Evolutionary conservation across 2,329 filamentous ascomycete species (phyloP).

Genomic region (Sclerotinia glacialis): DNA sequence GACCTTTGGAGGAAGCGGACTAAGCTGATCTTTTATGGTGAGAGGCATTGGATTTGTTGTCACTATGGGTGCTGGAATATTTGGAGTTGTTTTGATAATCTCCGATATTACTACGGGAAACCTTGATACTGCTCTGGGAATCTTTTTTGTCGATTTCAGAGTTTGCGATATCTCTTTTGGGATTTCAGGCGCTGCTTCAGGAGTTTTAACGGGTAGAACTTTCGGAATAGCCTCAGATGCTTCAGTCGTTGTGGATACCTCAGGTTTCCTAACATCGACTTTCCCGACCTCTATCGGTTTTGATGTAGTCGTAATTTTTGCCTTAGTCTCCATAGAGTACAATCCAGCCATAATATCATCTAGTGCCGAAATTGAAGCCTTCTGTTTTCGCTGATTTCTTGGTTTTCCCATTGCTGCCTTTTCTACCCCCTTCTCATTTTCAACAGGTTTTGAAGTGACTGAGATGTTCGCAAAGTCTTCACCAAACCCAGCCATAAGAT

Average conservation of each 20-base stretch:
- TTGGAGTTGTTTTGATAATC: background rate
- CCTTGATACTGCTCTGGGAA: background rate
- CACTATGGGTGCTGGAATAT: background rate
- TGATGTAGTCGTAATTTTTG: background rate
- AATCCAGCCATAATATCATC: constrained; percentile 23
- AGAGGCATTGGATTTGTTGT: background rate
- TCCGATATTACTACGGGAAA: background rate
- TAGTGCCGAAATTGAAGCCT: constrained; percentile 15
- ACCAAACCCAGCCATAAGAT: constrained; percentile 21
- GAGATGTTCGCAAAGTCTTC: background rate
- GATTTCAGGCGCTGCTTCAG: background rate
- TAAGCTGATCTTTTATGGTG: background rate
- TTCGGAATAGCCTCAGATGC: background rate
- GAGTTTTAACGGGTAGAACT: background rate
- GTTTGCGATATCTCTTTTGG: background rate
- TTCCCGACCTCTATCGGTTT: background rate
- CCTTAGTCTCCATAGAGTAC: background rate
- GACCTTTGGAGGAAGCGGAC: background rate
- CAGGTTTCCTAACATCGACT: background rate
- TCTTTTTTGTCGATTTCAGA: background rate
- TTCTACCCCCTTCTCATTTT: constrained; percentile 12
- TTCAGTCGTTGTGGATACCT: background rate
- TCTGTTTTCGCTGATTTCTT: background rate
- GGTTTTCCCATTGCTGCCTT: background rate
- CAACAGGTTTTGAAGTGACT: background rate